Evolutionary conservation across 495 filamentous ascomycete species (phyloP).

Genomic region (Podospora pseudopauciseta): DNA sequence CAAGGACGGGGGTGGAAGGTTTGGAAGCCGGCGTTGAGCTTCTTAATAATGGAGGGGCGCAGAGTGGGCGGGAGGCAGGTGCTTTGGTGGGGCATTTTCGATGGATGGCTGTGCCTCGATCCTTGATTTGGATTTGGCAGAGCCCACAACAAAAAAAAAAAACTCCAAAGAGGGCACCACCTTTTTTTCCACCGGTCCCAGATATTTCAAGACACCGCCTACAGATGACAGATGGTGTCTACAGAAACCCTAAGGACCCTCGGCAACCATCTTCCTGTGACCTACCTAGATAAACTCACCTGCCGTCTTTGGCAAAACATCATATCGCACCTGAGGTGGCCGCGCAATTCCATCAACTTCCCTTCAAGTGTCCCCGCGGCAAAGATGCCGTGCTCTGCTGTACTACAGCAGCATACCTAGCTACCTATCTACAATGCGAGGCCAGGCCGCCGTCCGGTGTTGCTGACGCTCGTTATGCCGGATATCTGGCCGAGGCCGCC

Average conservation of each 20-base stretch:
- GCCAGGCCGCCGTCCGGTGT: background rate
- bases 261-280: background rate
- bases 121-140: conserved; percentile 18
- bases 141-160: conserved; percentile 24
- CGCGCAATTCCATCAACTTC: background rate
- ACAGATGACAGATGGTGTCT: background rate
- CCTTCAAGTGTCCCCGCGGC: background rate
- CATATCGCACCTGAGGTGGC: background rate
- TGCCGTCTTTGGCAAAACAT: background rate
- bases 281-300: background rate
- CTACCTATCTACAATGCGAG: background rate
- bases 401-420: background rate
- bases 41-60: conserved; percentile 30
- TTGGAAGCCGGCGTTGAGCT: conserved; percentile 22
- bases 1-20: conserved; percentile 6
- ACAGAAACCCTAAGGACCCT: background rate
- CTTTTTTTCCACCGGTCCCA: background rate
- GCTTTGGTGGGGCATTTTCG: conserved; percentile 10
- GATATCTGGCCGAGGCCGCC: conserved; percentile 14
- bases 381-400: background rate
- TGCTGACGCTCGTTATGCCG: background rate
- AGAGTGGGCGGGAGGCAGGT: conserved; percentile 11
- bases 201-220: background rate
- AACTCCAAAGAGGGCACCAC: conserved; percentile 15
- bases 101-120: conserved; percentile 20